Evolutionary conservation across 1,284 basidiomycete species (phyloP), one percentile per base, ranked within the genome.

Genomic region (Microbotryum intermedium): DNA sequence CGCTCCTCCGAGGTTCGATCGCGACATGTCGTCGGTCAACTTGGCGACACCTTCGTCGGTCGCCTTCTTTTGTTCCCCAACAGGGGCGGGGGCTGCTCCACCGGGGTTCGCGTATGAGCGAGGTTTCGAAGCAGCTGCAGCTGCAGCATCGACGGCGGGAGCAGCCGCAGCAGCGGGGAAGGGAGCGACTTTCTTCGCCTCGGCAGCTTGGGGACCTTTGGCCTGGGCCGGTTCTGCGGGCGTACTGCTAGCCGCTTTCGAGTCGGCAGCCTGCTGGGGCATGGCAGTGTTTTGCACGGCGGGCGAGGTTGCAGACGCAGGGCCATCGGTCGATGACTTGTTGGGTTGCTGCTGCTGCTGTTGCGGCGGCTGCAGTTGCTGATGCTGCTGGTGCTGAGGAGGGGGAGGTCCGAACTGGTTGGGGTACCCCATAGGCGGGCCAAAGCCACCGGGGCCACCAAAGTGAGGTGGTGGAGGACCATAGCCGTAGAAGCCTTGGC

Each of bases 11-110:
- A 60, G 39, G 46, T 53, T 46, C 18, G 64, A 39, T 11, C 59
- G 58, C 47, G 61, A 63, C 53, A 66, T 58, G 54, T 62, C 61
- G 54, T 62, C 59, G 2, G 64, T 61, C 51, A 66, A 59, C 54
- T 66, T 61, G 49, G 61, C 62, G n/a, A 63, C 58, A 28, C 44
- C 44, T 5, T n/a, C n/a, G 42, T 66, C 64, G 44, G 49, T 50
- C 5, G 54, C 44, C 42, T 64, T 56, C 45, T 52, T 53, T 55
- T 53, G 20, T 43, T 43, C 50, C 44, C 16, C 30, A 50, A 20
- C 48, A 54, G 44, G 50, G 49, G 53, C 49, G 39, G 44, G 39
- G 47, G 29, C n/a, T 47, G 28, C 23, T 26, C 43, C 20, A 28
- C 45, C 39, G 60, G 53, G 25, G 55, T 46, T 10, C 48, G 43